Conservation (phyloP, 2,329 filamentous ascomycete species). For the Fusarium tanahbumbuense region DNA sequence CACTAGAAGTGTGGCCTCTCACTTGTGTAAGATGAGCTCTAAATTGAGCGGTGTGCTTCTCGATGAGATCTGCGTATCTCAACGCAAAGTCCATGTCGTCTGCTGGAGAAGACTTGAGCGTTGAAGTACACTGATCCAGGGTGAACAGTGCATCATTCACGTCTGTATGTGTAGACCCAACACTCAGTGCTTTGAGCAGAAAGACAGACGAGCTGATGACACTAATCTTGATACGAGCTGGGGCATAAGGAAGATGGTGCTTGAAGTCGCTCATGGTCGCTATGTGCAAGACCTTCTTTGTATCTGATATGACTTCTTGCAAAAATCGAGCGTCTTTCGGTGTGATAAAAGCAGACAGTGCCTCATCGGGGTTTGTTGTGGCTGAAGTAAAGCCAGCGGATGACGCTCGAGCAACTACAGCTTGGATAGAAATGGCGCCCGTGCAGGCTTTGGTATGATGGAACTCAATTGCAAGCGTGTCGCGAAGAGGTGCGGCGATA, state of each 20-base stretch:
- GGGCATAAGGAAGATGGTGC: slow-evolving; percentile 28
- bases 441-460: slow-evolving; percentile 40
- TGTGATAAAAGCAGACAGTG: slow-evolving; percentile 27
- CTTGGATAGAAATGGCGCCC: slow-evolving; percentile 37
- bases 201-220: slow-evolving; percentile 42
- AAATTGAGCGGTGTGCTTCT: slow-evolving; percentile 38
- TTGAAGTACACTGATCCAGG: slow-evolving; percentile 32
- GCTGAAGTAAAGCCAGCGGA: slow-evolving; percentile 10
- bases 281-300: slow-evolving; percentile 25
- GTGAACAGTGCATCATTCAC: slow-evolving; percentile 21
- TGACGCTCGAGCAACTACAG: slow-evolving; percentile 33
- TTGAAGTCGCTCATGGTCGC: slow-evolving; percentile 32
- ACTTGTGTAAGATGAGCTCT: slow-evolving; percentile 15
- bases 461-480: slow-evolving; percentile 32
- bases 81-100: slow-evolving; percentile 45
- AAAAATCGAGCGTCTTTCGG: slow-evolving; percentile 33
- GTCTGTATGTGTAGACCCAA: slow-evolving; percentile 28
- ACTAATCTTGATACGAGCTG: slow-evolving; percentile 31
- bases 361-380: slow-evolving; percentile 15
- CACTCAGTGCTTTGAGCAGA: slow-evolving; percentile 39
- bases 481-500: slow-evolving; percentile 11
- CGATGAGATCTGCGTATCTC: slow-evolving; percentile 40
- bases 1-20: not conserved
- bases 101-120: slow-evolving; percentile 19
- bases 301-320: slow-evolving; percentile 37